Evolutionary conservation across 2,329 filamentous ascomycete species (phyloP).

Genomic region (Rhytidhysteron rufulum): DNA sequence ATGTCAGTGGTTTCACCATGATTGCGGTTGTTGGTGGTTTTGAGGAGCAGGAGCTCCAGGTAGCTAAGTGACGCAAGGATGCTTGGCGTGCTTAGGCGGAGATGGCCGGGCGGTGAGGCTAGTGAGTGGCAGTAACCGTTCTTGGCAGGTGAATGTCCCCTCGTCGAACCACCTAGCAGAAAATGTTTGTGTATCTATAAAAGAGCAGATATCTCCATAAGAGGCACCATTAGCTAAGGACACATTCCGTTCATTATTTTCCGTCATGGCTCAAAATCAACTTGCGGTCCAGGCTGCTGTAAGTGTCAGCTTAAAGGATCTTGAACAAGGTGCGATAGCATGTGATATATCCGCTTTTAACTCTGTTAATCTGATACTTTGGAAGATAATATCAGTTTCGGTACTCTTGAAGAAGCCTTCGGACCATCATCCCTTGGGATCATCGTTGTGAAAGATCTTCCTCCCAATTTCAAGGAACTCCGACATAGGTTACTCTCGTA

Average conservation of each 20-base stretch:
- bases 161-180: no score
- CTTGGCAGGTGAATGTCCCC: slow-evolving; percentile 28
- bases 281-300: slow-evolving; percentile 25
- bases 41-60: no score
- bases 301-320: slow-evolving; percentile 34
- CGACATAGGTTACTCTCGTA: slow-evolving; percentile 76
- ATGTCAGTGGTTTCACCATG: slow-evolving; percentile 87
- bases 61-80: no score
- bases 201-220: no score
- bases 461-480: slow-evolving; percentile 65
- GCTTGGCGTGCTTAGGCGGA: no score
- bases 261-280: no score
- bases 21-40: slow-evolving; percentile 12
- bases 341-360: neutral
- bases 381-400: slow-evolving; percentile 63
- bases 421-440: slow-evolving; percentile 89
- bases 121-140: no score
- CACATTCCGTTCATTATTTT: no score
- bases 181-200: no score
- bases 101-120: slow-evolving; percentile 11
- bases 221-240: no score
- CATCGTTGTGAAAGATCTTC: slow-evolving; percentile 85
- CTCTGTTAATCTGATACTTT: slow-evolving; percentile 6
- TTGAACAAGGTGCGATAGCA: slow-evolving; percentile 40
- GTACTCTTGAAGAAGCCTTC: slow-evolving; percentile 73